Percentiles rank a stretch among this genome's conserved stretches.
These are phyloP conservation scores for Didymosphaeria variabile DNA, from an alignment of 2,329 filamentous ascomycete species.

Conservation along the genomic window DNA sequence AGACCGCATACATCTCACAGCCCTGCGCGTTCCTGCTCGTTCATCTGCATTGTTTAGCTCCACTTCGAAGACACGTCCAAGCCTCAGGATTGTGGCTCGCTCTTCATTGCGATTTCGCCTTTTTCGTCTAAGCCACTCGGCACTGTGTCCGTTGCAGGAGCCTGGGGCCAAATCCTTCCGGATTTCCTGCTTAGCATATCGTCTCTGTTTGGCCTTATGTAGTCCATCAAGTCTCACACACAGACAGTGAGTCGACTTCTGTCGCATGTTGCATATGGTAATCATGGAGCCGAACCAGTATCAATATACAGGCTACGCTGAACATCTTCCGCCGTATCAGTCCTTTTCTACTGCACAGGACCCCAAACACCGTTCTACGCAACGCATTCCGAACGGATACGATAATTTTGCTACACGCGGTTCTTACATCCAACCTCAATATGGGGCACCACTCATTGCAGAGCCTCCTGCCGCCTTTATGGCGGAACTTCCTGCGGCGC, in stretches of 20 bases:
- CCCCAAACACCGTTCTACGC: conserved; percentile 23
- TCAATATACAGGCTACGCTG: conserved; percentile 19
- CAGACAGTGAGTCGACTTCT: too few species aligned
- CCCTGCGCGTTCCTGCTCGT: conserved; percentile 6
- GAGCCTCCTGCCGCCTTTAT: conserved; percentile 35
- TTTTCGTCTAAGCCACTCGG: conserved; percentile 12
- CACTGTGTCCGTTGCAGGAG: conserved; percentile 1
- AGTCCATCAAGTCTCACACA: neutral
- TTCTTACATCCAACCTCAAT: conserved; percentile 32
- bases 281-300: conserved; percentile 20
- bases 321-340: conserved; percentile 20
- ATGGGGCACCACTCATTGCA: conserved; percentile 25
- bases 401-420: conserved; percentile 9
- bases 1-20: neutral
- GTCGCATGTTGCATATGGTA: neutral
- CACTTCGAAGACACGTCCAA: neutral
- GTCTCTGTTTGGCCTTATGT: neutral
- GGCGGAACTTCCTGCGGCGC: conserved; percentile 39
- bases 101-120: neutral
- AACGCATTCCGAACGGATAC: conserved; percentile 14
- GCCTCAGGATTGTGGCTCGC: neutral
- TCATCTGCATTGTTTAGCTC: neutral
- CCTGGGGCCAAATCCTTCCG: conserved; percentile 17
- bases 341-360: conserved; percentile 14
- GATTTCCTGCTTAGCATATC: neutral